Conservation (phyloP, 208 protist genomes). For the Kentomonas sorsogonicus region DNA sequence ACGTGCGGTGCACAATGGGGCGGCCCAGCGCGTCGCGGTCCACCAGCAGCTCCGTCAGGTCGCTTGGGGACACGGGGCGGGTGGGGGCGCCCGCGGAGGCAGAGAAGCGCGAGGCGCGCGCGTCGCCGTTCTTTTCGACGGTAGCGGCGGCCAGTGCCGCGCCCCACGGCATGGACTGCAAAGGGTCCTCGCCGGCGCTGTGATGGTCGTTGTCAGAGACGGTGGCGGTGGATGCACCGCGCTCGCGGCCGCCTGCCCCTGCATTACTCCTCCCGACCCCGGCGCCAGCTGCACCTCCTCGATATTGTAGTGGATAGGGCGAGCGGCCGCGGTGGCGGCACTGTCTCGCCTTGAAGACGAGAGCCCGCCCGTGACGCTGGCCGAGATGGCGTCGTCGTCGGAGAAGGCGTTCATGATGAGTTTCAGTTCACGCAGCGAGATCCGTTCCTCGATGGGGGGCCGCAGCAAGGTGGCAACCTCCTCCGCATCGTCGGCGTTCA, state of each 20-base stretch:
- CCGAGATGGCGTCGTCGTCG: not conserved
- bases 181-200: no score
- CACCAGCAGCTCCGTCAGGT: no score
- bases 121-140: not conserved
- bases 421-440: constrained; percentile 44
- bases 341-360: no score
- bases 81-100: not conserved
- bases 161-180: not conserved
- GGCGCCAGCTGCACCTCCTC: no score
- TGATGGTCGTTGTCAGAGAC: no score
- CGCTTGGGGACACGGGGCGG: not conserved
- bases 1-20: not conserved
- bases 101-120: not conserved
- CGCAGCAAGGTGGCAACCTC: not conserved
- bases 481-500: not conserved
- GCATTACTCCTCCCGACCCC: no score
- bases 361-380: no score
- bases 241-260: no score
- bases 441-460: constrained; percentile 35
- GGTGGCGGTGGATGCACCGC: no score
- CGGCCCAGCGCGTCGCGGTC: no score
- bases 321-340: no score
- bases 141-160: not conserved
- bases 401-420: constrained; percentile 46
- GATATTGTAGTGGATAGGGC: no score